Percentiles rank a stretch among this genome's conserved stretches.
Evolutionary conservation across 169 alveolate species (phyloP).

Genomic region (Ichthyophthirius multifiliis): DNA sequence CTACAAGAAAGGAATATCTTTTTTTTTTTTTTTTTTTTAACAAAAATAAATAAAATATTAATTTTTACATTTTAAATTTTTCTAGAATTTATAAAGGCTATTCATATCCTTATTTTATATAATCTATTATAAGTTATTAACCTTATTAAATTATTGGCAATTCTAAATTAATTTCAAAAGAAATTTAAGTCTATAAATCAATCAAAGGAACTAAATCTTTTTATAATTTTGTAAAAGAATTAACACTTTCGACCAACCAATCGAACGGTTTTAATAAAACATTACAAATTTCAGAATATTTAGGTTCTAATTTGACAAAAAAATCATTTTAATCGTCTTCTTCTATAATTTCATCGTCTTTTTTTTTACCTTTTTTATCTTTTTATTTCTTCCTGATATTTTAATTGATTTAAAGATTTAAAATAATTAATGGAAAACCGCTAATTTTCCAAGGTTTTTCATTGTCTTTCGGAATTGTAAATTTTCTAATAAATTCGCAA

Average conservation of each 20-base stretch:
- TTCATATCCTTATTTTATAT: neutral
- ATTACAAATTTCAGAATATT: slow-evolving; percentile 2
- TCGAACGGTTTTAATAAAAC: slow-evolving; percentile 19
- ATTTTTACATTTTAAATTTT: neutral
- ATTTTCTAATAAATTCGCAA: neutral
- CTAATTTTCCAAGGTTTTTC: neutral
- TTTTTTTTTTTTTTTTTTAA: too few species aligned
- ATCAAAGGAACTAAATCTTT: slow-evolving; percentile 62
- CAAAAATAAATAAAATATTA: too few species aligned
- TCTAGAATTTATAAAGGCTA: neutral
- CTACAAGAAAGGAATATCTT: neutral
- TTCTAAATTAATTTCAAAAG: neutral
- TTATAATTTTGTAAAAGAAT: slow-evolving; percentile 40
- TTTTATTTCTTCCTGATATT: neutral
- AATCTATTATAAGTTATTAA: neutral
- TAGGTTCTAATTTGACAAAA: slow-evolving; percentile 29
- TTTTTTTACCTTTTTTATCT: slow-evolving; percentile 1
- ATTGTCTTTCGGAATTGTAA: neutral
- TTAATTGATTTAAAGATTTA: neutral
- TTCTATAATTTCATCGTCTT: slow-evolving; percentile 14
- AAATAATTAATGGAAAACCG: neutral
- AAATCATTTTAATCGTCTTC: slow-evolving; percentile 12
- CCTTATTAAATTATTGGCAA: neutral
- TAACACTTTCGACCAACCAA: slow-evolving; percentile 36
- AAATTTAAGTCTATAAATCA: neutral